These are phyloP conservation scores for Teratosphaeria zuluensis DNA, from an alignment of 2,329 filamentous ascomycete species.

Conservation along the genomic window DNA sequence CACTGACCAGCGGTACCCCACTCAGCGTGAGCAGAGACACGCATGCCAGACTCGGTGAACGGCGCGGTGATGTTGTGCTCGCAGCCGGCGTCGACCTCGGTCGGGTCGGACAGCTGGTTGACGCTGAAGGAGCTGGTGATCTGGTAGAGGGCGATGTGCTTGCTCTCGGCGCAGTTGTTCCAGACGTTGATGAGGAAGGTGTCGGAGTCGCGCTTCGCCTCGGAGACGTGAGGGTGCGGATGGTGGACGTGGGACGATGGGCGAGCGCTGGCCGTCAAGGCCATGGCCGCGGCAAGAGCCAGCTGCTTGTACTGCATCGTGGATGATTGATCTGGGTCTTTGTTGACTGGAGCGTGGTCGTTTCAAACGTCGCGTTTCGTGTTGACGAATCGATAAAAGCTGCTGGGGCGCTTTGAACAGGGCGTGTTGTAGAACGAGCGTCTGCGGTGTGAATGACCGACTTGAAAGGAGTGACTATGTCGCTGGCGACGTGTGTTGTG, in stretches of 20 bases:
- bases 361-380: neutral
- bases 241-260: neutral
- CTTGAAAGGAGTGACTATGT: neutral
- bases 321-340: neutral
- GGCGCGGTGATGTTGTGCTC: slow-evolving; percentile 11
- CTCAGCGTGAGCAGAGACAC: slow-evolving; percentile 19
- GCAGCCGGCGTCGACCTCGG: slow-evolving; percentile 10
- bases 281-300: neutral
- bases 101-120: slow-evolving; percentile 12
- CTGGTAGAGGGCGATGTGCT: slow-evolving; percentile 20
- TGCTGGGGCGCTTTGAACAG: neutral
- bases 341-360: neutral
- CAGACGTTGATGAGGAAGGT: slow-evolving; percentile 19
- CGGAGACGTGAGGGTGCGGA: neutral
- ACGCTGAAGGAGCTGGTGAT: slow-evolving; percentile 16
- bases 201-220: slow-evolving; percentile 7
- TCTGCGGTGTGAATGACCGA: neutral
- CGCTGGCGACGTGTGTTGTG: neutral
- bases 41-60: slow-evolving; percentile 19
- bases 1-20: slow-evolving; percentile 17
- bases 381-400: neutral
- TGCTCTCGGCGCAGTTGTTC: slow-evolving; percentile 18
- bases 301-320: neutral
- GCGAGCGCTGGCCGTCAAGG: slow-evolving; percentile 1
- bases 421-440: neutral